These are phyloP conservation scores for Ensete ventricosum DNA, from an alignment of 176 grass and related monocot species.

Conservation along the genomic window DNA sequence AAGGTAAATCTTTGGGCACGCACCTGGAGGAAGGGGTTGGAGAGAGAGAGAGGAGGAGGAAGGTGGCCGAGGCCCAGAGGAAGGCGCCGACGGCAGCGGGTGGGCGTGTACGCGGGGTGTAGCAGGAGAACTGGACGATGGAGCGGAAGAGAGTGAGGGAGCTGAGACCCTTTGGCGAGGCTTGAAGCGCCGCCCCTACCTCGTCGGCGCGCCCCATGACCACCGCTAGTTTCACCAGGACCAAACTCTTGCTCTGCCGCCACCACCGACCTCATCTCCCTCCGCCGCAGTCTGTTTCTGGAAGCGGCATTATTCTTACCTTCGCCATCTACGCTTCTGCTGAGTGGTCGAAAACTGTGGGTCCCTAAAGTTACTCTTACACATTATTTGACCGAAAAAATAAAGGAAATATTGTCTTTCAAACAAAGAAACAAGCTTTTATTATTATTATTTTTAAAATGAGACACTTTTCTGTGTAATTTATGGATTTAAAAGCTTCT, in stretches of 20 bases:
- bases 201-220: constrained; percentile 78
- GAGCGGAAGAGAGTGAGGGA: constrained; percentile 60
- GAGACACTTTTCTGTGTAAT: too few species aligned
- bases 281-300: too few species aligned
- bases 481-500: too few species aligned
- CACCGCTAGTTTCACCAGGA: constrained; percentile 53
- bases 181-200: constrained; percentile 57
- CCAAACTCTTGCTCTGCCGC: constrained; percentile 31
- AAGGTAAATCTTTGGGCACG: not conserved
- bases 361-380: too few species aligned
- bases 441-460: too few species aligned
- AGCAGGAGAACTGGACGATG: constrained; percentile 57
- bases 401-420: too few species aligned
- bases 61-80: constrained; percentile 42
- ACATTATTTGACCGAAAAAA: too few species aligned
- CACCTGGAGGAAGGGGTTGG: constrained; percentile 40
- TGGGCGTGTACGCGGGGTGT: constrained; percentile 24
- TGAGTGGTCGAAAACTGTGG: too few species aligned
- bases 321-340: too few species aligned
- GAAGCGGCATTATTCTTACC: too few species aligned
- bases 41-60: constrained; percentile 8
- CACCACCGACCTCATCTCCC: not conserved
- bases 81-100: constrained; percentile 49
- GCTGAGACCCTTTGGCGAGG: constrained; percentile 46
- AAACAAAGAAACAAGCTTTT: too few species aligned